phyloP scores from a whole-genome alignment of 1,284 basidiomycete species.

The Puccinia polysora region DNA sequence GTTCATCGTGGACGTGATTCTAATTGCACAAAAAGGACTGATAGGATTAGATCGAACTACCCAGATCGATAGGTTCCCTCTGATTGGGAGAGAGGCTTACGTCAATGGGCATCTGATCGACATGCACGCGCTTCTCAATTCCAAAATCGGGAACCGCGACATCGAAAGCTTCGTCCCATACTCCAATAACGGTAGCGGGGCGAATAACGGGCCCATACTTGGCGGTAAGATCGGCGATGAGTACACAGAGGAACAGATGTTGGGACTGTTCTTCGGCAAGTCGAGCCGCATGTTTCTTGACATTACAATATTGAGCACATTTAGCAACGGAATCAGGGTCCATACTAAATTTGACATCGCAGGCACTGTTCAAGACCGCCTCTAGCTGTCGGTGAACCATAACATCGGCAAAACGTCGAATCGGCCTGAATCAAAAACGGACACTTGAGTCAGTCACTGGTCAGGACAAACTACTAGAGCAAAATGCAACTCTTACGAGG shows the following conservation, averaged over 20 bases:
- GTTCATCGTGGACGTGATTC: conserved; percentile 92
- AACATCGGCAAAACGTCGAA: conserved; percentile 73
- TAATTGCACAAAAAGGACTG: no score
- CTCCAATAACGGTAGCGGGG: conserved; percentile 84
- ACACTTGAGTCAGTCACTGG: no score
- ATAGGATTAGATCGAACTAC: no score
- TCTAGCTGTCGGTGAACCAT: conserved; percentile 95
- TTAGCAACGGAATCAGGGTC: conserved; percentile 96
- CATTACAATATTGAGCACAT: conserved; percentile 85
- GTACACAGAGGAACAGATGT: conserved; percentile 88
- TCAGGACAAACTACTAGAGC: no score
- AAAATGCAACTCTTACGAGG: conserved; percentile 53
- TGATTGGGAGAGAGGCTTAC: conserved; percentile 57
- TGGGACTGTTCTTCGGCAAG: conserved; percentile 93
- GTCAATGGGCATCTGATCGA: conserved; percentile 96
- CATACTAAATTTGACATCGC: conserved; percentile 85
- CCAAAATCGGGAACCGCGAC: conserved; percentile 60
- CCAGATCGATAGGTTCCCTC: no score
- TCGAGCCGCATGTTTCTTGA: conserved; percentile 80
- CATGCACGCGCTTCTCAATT: conserved; percentile 61
- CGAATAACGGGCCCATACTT: conserved; percentile 91
- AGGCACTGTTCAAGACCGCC: conserved; percentile 67
- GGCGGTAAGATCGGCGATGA: conserved; percentile 85
- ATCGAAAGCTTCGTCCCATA: conserved; percentile 92
- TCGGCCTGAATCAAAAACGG: conserved; percentile 46